A percentile compares a stretch with the other conserved stretches of the same genome.
phyloP scores from a whole-genome alignment of 164 flowering plant species.

The Umbilicus rupestris region DNA sequence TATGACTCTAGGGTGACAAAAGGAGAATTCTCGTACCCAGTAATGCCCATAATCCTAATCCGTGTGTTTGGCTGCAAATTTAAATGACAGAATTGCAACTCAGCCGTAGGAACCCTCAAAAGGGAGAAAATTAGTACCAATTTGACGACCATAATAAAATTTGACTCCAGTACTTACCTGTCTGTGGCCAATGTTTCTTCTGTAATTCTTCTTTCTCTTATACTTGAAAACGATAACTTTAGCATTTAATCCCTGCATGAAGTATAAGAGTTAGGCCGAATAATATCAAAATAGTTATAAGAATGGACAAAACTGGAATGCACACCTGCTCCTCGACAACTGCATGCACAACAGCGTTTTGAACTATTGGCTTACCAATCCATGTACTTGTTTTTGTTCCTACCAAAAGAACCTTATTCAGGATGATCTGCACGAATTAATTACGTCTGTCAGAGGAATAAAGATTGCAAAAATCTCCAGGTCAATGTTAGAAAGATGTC shows the following conservation, averaged over 20 bases:
- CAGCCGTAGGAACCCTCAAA: not conserved
- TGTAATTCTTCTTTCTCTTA: conserved; percentile 70
- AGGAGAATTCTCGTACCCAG: conserved; percentile 74
- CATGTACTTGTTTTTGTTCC: conserved; percentile 74
- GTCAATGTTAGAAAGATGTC: conserved; percentile 17
- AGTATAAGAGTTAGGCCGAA: not conserved
- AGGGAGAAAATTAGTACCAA: not conserved
- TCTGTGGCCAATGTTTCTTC: conserved; percentile 85
- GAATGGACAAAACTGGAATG: not conserved
- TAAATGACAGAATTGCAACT: not conserved
- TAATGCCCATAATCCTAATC: conserved; percentile 76
- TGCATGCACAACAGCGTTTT: conserved; percentile 90
- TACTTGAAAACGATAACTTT: conserved; percentile 86
- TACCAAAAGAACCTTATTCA: conserved; percentile 84
- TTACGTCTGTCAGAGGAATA: not conserved
- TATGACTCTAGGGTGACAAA: conserved; percentile 34
- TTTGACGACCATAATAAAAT: not conserved
- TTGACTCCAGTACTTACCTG: conserved; percentile 53
- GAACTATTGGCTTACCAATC: conserved; percentile 78
- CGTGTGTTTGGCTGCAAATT: conserved; percentile 75
- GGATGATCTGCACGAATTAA: conserved; percentile 42
- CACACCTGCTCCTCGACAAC: conserved; percentile 93
- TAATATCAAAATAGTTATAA: not conserved
- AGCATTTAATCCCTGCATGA: conserved; percentile 47
- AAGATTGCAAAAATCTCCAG: not conserved